Evolutionary conservation across 2,329 filamentous ascomycete genomes (phyloP), one percentile per base, ranked within the genome.

Genomic region (Diaporthe sp.): DNA sequence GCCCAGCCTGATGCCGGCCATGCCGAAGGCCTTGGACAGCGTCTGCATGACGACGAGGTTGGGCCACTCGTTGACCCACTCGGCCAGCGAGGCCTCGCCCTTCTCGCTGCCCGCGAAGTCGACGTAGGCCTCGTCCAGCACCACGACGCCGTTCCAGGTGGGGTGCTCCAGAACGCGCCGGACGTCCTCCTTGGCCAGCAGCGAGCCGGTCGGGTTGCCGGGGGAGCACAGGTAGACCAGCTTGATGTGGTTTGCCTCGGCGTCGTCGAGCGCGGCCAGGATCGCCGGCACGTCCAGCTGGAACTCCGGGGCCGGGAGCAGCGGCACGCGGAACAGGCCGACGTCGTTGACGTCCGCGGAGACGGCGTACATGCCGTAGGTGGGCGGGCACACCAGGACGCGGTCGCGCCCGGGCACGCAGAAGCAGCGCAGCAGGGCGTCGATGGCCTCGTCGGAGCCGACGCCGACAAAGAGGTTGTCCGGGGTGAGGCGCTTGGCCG

Each of bases 31-130:
- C 84, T 99, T 99, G 80, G 94, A 97, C n/a, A 98, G 89, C 1
- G 97, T 99, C 87, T 99, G 97, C 94, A 98, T 95, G 74, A 99
- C 96, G 25, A 98, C 95, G 35, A 99, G 88, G 83, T 99, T 99
- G 68, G 96, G 96, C 91, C 94, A 97, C 80, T 98, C 95, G 47
- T 90, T 88, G 1, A 97, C 96, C 93, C 95, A 97, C 84, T 97
- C 94, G 35, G 97, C 96, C 35, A 98, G 89, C 78, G 94, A 97
- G 55, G 94, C 89, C 22, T 84, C 77, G 64, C 93, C 92, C 8
- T 92, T 91, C 38, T 70, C 60, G 33, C 40, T 35, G 64, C 52
- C 54, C 9, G 96, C 93, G 81, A 98, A 99, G 85, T 99, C 97
- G 79, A 99, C 82, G 85, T 99, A 99, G 25, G 97, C 97, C 85